Percentiles rank a stretch among this genome's conserved stretches.
Evolutionary conservation across 805 yeast genomes (phyloP).

Genomic region (Candida sonorensis): DNA sequence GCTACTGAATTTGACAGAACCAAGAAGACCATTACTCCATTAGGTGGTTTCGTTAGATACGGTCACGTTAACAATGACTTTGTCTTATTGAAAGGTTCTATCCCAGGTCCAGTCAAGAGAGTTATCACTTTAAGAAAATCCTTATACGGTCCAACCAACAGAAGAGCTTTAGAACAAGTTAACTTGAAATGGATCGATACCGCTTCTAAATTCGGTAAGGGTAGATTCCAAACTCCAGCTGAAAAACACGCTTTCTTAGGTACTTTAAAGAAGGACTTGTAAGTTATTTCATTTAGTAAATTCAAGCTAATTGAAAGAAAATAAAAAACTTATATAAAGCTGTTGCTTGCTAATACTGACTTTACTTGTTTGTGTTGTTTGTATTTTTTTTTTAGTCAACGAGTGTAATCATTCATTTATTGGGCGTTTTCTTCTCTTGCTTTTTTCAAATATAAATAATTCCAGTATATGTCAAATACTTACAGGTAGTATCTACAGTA

Average conservation of each 20-base stretch:
- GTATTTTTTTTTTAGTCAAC: too few relatives aligned
- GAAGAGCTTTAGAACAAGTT: conserved; percentile 95
- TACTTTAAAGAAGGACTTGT: conserved; percentile 97
- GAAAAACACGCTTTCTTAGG: conserved; percentile 99
- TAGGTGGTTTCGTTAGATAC: conserved; percentile 99
- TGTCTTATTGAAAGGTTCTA: conserved; percentile 95
- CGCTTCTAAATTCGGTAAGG: conserved; percentile 99
- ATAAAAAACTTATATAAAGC: too few relatives aligned
- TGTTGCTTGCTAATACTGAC: too few relatives aligned
- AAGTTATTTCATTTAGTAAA: conserved; percentile 14
- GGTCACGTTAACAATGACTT: conserved; percentile 98
- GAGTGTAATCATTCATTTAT: too few relatives aligned
- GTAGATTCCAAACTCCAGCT: conserved; percentile 99
- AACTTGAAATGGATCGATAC: conserved; percentile 99
- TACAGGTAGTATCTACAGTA: too few relatives aligned
- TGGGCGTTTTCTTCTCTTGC: too few relatives aligned
- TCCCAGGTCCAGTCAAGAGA: conserved; percentile 99
- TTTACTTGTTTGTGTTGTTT: too few relatives aligned
- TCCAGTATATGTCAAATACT: too few relatives aligned
- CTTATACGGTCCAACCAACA: conserved; percentile 93
- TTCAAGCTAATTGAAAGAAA: too few relatives aligned
- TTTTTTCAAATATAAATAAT: too few relatives aligned
- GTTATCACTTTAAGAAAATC: conserved; percentile 98
- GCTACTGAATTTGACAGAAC: conserved; percentile 99
- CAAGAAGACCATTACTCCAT: conserved; percentile 98